Base-by-base conservation (phyloP, 306 rosid genomes). In the Trifolium dubium region DNA sequence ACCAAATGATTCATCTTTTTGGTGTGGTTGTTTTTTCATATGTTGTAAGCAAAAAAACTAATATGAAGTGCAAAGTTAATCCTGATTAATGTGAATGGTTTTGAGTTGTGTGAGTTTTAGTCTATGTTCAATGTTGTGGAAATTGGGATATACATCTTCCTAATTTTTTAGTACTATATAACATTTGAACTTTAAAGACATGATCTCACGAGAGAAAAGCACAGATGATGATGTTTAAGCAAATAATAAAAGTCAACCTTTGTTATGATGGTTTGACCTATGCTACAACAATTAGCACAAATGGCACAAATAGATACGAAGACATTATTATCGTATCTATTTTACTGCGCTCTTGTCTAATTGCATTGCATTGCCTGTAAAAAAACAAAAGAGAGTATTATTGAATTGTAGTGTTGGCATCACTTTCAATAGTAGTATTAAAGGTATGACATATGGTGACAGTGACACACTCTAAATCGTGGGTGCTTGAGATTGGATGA, bases 91-190 rank as follows among this genome's bases (percentile, higher is more conserved):
- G 55, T 72, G 76, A 66, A 30, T 37, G 50, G 51, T 78, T 59
- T 64, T 44, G 77, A 44, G 64, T 54, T 76, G 60, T 40, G 15
- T 6, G n/a, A 73, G 64, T 43, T 15, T 8, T 35, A 67, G 78
- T 15, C 39, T 18, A 76, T 30, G 75, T 80, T 76, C 77, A 83
- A 35, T 80, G 87, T 72, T 14, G 63, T 67, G 63, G 77, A n/a
- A 62, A 40, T 49, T 49, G 62, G 67, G 67, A 75, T 75, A 59
- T 71, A 71, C 86, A 62, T 65, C 4, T 5, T 5, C 23, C 23
- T 5, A 23, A 1, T 49, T 5, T 49, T n/a, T 6, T n/a, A 44
- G 8, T 49, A n/a, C 39, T 46, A 39, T 63, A 23, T 28, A 61
- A 23, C 28, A 13, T 68, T 29, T 35, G 30, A 68, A 44, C 62